Evolutionary conservation across 1,284 basidiomycete species (phyloP).

Genomic region (Irpex rosettiformis): DNA sequence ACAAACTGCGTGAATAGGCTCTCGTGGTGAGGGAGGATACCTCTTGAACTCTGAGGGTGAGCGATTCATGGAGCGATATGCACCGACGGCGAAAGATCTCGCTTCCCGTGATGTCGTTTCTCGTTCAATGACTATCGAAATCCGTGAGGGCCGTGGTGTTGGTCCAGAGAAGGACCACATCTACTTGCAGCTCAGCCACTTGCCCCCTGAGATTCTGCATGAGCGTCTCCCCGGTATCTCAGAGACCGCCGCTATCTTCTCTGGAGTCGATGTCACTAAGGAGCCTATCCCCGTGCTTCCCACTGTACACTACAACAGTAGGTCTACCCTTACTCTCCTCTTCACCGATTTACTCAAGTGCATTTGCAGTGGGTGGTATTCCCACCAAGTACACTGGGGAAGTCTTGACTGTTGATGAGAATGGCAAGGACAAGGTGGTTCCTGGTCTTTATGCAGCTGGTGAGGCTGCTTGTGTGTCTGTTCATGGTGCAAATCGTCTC

Average conservation of each 20-base stretch:
- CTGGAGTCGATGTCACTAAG: slow-evolving; percentile 99
- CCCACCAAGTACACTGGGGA: slow-evolving; percentile 99
- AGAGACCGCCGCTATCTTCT: slow-evolving; percentile 98
- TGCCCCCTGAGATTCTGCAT: slow-evolving; percentile 94
- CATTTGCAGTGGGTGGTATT: slow-evolving; percentile 90
- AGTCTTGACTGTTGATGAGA: slow-evolving; percentile 80
- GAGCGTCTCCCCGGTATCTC: slow-evolving; percentile 99
- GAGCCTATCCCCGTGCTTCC: slow-evolving; percentile 97
- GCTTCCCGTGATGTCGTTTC: slow-evolving; percentile 99
- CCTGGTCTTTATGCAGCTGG: slow-evolving; percentile 98
- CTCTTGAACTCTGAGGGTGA: slow-evolving; percentile 98
- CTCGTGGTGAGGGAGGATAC: slow-evolving; percentile 99
- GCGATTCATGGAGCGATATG: slow-evolving; percentile 99
- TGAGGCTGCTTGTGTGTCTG: slow-evolving; percentile 98
- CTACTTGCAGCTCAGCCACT: slow-evolving; percentile 95
- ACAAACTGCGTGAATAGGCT: too few species aligned
- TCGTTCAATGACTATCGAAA: slow-evolving; percentile 98
- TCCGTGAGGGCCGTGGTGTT: slow-evolving; percentile 98
- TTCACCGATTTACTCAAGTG: slow-evolving; percentile 18
- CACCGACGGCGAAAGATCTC: slow-evolving; percentile 98
- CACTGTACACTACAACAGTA: slow-evolving; percentile 95
- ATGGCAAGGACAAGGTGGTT: slow-evolving; percentile 93
- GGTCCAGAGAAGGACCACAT: slow-evolving; percentile 99
- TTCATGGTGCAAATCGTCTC: slow-evolving; percentile 99
- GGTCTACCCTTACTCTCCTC: slow-evolving; percentile 25